Base-by-base conservation (phyloP, 305 asterid genomes). In the Caryopteris hybrid region DNA sequence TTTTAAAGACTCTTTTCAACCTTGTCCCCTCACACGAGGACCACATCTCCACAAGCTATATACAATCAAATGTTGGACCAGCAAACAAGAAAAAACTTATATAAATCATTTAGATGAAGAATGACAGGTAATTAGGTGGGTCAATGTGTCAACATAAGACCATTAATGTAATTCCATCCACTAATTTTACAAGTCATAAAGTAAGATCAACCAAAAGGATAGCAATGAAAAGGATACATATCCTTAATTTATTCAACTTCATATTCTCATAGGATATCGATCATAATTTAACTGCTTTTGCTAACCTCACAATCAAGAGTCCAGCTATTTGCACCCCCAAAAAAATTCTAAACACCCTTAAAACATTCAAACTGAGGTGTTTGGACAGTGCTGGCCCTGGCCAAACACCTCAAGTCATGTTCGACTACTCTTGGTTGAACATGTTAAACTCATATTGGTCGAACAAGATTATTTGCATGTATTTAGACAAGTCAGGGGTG, bases 11-110 rank as follows among this genome's bases (percentile, higher is more conserved):
- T 23, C 31, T 10, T 46, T 20, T 46, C 58, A 22, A 48, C 13
- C 23, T 18, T 43, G 73, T 59, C 74, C 66, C 34, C 59, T 61
- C 36, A 17, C 39, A 52, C 14, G 2, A 52, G 66, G 70, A 52
- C 70, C 59, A 52, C 70, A 41, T 51, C 33, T n/a, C 39, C 43
- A 45, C 2, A 45, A 56, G n/a, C 14, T 11, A 31, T 17, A 17
- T 31, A 61, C 23, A 61, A 1, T 18, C 48, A n/a, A 64, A 71
- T 10, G 1, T 63, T 61, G 65, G 38, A 42, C 64, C 70, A 53
- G 36, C 47, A 22, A 66, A 39, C 29, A 2, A 53, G 16, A 1
- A 22, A 11, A 23, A 16, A 55, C 45, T 38, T 53, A 22, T 1
- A 23, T 14, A 39, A 4, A 14, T 9, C 42, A 54, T 16, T 23